Conservation (phyloP, 2,329 filamentous ascomycete species). For the Myriosclerotinia curreyana region DNA sequence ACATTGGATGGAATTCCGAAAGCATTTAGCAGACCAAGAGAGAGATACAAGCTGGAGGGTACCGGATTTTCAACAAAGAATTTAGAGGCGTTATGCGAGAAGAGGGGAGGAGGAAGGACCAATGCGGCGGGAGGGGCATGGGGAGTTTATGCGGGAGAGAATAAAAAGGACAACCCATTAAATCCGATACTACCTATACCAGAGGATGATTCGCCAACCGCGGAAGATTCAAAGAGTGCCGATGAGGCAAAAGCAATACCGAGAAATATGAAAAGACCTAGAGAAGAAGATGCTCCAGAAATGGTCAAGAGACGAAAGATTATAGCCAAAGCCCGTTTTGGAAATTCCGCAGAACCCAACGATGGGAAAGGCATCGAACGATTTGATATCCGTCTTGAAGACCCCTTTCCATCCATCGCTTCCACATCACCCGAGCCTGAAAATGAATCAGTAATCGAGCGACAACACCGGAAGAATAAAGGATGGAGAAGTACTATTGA, state of each 20-base stretch:
- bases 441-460: slow-evolving; percentile 27
- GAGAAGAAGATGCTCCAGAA: slow-evolving; percentile 37
- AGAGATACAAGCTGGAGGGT: slow-evolving; percentile 65
- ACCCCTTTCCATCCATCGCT: slow-evolving; percentile 48
- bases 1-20: slow-evolving; percentile 79
- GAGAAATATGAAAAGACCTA: slow-evolving; percentile 34
- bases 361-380: slow-evolving; percentile 62
- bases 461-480: slow-evolving; percentile 33
- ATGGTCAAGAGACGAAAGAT: slow-evolving; percentile 57
- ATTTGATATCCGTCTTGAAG: slow-evolving; percentile 58
- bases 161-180: slow-evolving; percentile 49
- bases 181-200: slow-evolving; percentile 43
- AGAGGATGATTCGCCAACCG: slow-evolving; percentile 22
- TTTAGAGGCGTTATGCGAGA: slow-evolving; percentile 64
- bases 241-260: slow-evolving; percentile 24
- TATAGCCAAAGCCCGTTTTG: slow-evolving; percentile 68
- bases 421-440: slow-evolving; percentile 26
- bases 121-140: slow-evolving; percentile 76
- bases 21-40: slow-evolving; percentile 71
- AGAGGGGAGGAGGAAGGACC: slow-evolving; percentile 65
- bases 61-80: slow-evolving; percentile 70
- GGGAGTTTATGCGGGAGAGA: slow-evolving; percentile 68
- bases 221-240: slow-evolving; percentile 31
- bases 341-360: slow-evolving; percentile 52
- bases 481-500: slow-evolving; percentile 34